Evolutionary conservation across 345 rosid genomes (phyloP).

Genomic region (Psidium guajava): DNA sequence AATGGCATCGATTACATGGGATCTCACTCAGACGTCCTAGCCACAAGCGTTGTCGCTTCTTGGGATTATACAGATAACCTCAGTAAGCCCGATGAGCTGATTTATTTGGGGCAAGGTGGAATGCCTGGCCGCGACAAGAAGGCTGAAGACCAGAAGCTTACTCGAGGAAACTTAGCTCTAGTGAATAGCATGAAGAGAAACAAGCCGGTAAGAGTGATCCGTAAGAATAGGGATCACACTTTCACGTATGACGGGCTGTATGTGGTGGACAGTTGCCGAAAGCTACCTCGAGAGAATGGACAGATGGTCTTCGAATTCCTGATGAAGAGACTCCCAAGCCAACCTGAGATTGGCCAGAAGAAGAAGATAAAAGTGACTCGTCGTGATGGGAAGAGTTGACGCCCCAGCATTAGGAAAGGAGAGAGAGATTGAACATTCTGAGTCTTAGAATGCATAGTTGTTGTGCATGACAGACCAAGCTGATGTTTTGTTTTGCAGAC

Average conservation of each 20-base stretch:
- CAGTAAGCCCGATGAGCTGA: conserved; percentile 1
- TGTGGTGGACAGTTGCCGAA: background rate
- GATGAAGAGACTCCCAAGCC: background rate
- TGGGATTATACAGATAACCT: background rate
- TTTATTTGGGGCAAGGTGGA: conserved; percentile 13
- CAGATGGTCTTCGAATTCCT: conserved; percentile 1
- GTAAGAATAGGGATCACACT: background rate
- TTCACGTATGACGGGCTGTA: conserved; percentile 13
- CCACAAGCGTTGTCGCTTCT: conserved; percentile 10
- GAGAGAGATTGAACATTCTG: background rate
- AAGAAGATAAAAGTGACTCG: background rate
- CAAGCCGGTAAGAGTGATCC: conserved; percentile 11
- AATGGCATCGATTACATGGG: conserved; percentile 5
- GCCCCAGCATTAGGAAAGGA: background rate
- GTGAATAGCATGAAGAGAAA: conserved; percentile 1
- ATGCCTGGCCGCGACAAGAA: background rate
- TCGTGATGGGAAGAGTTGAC: background rate
- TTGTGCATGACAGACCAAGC: background rate
- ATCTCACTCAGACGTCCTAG: background rate
- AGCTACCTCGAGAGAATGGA: background rate
- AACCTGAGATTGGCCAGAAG: background rate
- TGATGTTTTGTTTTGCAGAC: background rate
- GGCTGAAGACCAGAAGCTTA: conserved; percentile 5
- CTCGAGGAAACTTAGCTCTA: conserved; percentile 10
- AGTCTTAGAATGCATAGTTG: background rate